phyloP scores from a whole-genome alignment of 352 stramenopile species.

The Peronospora tabacina region DNA sequence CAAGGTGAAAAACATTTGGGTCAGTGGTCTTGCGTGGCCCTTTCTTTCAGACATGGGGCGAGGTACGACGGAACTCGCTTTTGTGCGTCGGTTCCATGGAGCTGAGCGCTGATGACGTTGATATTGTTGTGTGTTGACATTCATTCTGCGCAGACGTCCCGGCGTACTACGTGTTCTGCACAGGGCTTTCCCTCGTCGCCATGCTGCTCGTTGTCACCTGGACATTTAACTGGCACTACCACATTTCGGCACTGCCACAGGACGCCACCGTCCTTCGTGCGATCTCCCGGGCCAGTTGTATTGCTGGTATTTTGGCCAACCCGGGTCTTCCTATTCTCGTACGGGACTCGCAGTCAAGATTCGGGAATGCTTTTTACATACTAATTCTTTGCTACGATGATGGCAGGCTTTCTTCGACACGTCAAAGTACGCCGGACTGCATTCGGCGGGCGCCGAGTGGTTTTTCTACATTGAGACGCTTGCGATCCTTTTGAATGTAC shows the following conservation, averaged over 20 bases:
- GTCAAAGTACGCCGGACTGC: slow-evolving; percentile 32
- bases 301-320: slow-evolving; percentile 35
- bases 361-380: not conserved
- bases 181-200: slow-evolving; percentile 39
- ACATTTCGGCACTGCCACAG: slow-evolving; percentile 26
- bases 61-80: slow-evolving; percentile 20
- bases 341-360: slow-evolving; percentile 4
- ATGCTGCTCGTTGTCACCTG: slow-evolving; percentile 42
- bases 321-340: slow-evolving; percentile 47
- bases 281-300: slow-evolving; percentile 21
- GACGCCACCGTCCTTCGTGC: slow-evolving; percentile 18
- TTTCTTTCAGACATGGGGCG: slow-evolving; percentile 60
- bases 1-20: slow-evolving; percentile 45
- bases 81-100: not conserved
- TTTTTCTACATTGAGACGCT: slow-evolving; percentile 55
- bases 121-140: not conserved
- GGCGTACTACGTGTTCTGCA: slow-evolving; percentile 53
- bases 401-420: slow-evolving; percentile 47
- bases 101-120: not conserved
- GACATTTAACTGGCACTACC: slow-evolving; percentile 46
- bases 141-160: slow-evolving; percentile 26
- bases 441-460: slow-evolving; percentile 42
- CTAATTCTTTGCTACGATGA: slow-evolving; percentile 5
- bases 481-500: slow-evolving; percentile 44
- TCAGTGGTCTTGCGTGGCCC: slow-evolving; percentile 45